Conservation (phyloP, 306 rosid species). For the Cucurbita moschata region DNA sequence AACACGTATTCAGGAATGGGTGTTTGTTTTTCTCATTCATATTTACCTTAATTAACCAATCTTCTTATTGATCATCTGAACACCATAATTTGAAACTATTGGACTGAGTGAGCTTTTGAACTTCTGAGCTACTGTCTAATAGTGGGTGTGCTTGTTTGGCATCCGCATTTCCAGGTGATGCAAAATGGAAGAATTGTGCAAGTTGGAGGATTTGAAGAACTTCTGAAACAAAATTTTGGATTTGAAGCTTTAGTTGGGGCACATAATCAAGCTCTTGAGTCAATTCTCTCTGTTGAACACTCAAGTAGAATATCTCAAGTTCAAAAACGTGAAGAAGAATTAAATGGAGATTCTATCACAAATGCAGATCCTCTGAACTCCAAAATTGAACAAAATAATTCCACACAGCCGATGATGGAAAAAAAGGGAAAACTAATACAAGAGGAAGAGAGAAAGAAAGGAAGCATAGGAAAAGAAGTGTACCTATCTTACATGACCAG, state of each 20-base stretch:
- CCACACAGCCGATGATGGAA: slow-evolving; percentile 41
- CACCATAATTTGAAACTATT: background rate
- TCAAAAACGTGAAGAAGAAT: slow-evolving; percentile 29
- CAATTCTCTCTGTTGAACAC: slow-evolving; percentile 50
- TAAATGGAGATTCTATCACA: slow-evolving; percentile 21
- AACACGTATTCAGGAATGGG: background rate
- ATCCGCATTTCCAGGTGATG: slow-evolving; percentile 48
- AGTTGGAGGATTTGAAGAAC: slow-evolving; percentile 70
- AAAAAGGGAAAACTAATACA: slow-evolving; percentile 60
- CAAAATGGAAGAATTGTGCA: slow-evolving; percentile 77
- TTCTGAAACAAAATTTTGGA: slow-evolving; percentile 66
- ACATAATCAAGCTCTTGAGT: slow-evolving; percentile 71
- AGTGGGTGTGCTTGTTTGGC: background rate
- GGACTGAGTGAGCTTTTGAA: background rate
- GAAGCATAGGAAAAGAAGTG: slow-evolving; percentile 78
- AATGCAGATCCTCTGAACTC: slow-evolving; percentile 17
- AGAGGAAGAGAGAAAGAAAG: slow-evolving; percentile 86
- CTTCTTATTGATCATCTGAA: background rate
- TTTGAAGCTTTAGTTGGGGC: slow-evolving; percentile 87
- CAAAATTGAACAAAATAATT: slow-evolving; percentile 32
- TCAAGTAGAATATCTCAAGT: slow-evolving; percentile 30
- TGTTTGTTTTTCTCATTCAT: background rate
- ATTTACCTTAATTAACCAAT: background rate
- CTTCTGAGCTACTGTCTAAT: background rate
- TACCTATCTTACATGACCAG: slow-evolving; percentile 66